Conservation (phyloP, 2,329 filamentous ascomycete genomes). For the Trichoderma asperellum region DNA sequence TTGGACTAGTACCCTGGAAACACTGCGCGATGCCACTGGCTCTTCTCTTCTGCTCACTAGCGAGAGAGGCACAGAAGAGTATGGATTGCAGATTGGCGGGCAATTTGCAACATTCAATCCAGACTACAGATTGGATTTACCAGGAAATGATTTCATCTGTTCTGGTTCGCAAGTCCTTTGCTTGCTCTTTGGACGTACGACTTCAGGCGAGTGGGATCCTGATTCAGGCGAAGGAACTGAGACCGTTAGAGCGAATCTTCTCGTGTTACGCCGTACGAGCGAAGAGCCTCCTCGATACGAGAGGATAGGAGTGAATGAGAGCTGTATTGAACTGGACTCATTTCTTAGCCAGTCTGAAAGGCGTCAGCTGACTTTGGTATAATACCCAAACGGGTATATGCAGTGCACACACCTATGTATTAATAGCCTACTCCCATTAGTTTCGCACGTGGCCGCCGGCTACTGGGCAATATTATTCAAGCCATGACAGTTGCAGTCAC, state of each 20-base stretch:
- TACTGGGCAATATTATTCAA: background rate
- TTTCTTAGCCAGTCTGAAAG: constrained; percentile 12
- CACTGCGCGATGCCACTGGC: background rate
- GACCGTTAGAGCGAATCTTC: background rate
- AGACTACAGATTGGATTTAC: constrained; percentile 16
- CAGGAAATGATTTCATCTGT: background rate
- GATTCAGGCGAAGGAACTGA: background rate
- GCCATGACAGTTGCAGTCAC: background rate
- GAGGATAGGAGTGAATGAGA: constrained; percentile 6
- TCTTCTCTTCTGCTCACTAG: background rate
- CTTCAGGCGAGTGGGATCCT: background rate
- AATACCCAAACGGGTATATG: background rate
- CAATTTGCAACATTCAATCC: constrained; percentile 1
- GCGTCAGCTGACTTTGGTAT: constrained; percentile 15
- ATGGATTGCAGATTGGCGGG: background rate
- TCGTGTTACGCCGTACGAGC: background rate
- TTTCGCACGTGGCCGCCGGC: background rate
- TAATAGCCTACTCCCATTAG: background rate
- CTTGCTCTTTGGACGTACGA: constrained; percentile 11
- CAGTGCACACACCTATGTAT: background rate
- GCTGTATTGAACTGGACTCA: constrained; percentile 9
- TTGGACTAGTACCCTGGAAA: background rate
- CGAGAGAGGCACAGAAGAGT: background rate
- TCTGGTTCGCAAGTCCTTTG: constrained; percentile 18
- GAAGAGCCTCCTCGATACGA: constrained; percentile 4